These are phyloP conservation scores for Evernia prunastri DNA, from an alignment of 495 filamentous ascomycete genomes.

Conservation along the genomic window DNA sequence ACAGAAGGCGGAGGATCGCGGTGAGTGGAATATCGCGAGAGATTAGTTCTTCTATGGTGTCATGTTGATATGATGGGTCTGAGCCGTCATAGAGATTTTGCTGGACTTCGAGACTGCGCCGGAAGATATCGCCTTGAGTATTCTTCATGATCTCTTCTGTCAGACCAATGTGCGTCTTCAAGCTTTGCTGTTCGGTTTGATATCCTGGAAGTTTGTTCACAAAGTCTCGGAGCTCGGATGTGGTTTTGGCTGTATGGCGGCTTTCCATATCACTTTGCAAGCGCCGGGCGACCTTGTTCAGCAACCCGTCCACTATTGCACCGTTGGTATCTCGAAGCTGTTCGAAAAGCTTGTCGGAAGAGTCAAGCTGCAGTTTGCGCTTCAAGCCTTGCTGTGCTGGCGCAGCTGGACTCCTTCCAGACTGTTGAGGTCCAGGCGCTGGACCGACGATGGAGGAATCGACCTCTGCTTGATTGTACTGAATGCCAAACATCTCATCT, in stretches of 20 bases:
- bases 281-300: constrained; percentile 87
- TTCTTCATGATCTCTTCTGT: constrained; percentile 92
- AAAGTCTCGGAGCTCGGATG: constrained; percentile 84
- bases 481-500: constrained; percentile 88
- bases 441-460: constrained; percentile 84
- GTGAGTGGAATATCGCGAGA: constrained; percentile 72
- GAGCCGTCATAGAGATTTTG: constrained; percentile 91
- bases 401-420: constrained; percentile 47
- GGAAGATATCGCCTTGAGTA: constrained; percentile 82
- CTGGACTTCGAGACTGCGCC: constrained; percentile 82
- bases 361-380: constrained; percentile 84
- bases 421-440: constrained; percentile 50
- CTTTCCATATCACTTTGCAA: constrained; percentile 83
- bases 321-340: constrained; percentile 91
- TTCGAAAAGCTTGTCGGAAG: constrained; percentile 81
- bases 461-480: constrained; percentile 83
- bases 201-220: constrained; percentile 86
- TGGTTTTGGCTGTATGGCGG: constrained; percentile 81
- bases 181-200: constrained; percentile 85
- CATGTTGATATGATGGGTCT: constrained; percentile 81
- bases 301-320: constrained; percentile 77
- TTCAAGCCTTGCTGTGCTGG: constrained; percentile 61
- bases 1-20: constrained; percentile 75
- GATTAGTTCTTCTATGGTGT: constrained; percentile 87
- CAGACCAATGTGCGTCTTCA: constrained; percentile 84